Percentiles rank a stretch among this genome's conserved stretches.
Evolutionary conservation across 495 filamentous ascomycete species (phyloP).

Genomic region (Neurospora terricola): DNA sequence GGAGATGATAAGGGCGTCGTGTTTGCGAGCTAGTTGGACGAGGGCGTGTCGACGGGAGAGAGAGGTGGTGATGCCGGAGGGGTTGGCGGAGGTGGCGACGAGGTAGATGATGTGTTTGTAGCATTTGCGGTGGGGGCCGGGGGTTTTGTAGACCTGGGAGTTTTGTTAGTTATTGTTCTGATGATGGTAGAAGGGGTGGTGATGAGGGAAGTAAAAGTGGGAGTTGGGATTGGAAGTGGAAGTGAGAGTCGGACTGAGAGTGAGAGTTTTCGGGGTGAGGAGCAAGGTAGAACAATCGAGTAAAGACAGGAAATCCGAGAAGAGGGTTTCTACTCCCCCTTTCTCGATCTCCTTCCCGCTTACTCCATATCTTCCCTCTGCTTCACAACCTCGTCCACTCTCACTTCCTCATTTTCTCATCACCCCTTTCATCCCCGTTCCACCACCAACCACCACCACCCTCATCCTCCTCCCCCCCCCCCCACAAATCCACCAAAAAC

Average conservation of each 20-base stretch:
- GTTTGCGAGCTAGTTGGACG: constrained; percentile 56
- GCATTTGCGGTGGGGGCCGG: constrained; percentile 43
- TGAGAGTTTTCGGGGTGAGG: not conserved
- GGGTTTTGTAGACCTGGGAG: constrained; percentile 20
- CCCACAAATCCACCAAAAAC: not conserved
- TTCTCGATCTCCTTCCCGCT: not conserved
- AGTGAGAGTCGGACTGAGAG: not conserved
- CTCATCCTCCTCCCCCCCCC: not conserved
- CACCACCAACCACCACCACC: not conserved
- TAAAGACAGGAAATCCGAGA: not conserved
- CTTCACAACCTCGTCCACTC: not conserved
- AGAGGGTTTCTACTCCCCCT: not conserved
- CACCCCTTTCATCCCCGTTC: not conserved
- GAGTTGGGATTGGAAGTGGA: not conserved
- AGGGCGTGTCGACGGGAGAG: constrained; percentile 49
- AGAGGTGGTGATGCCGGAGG: constrained; percentile 64
- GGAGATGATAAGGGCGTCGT: constrained; percentile 67
- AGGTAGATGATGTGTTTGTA: constrained; percentile 80
- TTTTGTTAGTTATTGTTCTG: not conserved
- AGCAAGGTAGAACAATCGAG: not conserved
- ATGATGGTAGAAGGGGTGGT: not conserved
- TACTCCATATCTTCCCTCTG: not conserved
- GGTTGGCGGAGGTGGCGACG: constrained; percentile 76
- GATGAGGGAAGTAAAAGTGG: not conserved
- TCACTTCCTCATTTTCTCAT: not conserved